Base-by-base conservation (phyloP, 371 early-diverging fungal genomes). In the Mucor piriformis region DNA sequence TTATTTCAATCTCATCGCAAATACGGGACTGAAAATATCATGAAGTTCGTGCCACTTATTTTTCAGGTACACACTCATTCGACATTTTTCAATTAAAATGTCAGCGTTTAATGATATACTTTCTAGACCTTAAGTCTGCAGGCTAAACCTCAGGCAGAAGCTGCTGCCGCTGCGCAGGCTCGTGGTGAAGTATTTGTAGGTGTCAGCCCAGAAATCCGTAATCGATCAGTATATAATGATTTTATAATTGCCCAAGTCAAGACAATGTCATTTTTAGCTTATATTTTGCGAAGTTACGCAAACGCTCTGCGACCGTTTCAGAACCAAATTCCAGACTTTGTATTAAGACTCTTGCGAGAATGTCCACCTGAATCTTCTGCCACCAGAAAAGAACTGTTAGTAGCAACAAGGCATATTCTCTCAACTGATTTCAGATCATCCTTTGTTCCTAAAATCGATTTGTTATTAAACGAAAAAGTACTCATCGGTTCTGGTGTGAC, bases 211-310 rank as follows among this genome's bases (percentile, higher is more conserved):
- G 79, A 79, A 20, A 91, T 96, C 53, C 81, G 76, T 15, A 88
- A 94, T 63, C 69, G 84, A 33, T 73, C 76, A 20, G 85, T 88
- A 6, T 94, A 92, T 57, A 82, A 84, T 21, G 96, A 96, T 40
- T 90, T 94, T 66, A 92, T 93, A 50, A 85, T 89, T 6, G 84
- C 92, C 6, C 96, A 96, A 84, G 92, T 93, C 43, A 95, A 95
- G 88, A 98, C 96, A n/a, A 88, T 97, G 73, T 95, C 97, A 1
- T 98, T 98, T 70, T 72, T 99, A 52, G 97, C 99, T 0, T 96
- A 95, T 68, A 93, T 98, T 51, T 77, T 95, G 54, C 83, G 95
- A 33, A 87, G 88, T 27, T 94, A 94, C 51, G 83, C 88, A 7
- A 64, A 71, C 15, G 67, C 85, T 20, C 67, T 95, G 52, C 71